phyloP scores from a whole-genome alignment of 2,329 filamentous ascomycete species.

The Fusarium concolor region DNA sequence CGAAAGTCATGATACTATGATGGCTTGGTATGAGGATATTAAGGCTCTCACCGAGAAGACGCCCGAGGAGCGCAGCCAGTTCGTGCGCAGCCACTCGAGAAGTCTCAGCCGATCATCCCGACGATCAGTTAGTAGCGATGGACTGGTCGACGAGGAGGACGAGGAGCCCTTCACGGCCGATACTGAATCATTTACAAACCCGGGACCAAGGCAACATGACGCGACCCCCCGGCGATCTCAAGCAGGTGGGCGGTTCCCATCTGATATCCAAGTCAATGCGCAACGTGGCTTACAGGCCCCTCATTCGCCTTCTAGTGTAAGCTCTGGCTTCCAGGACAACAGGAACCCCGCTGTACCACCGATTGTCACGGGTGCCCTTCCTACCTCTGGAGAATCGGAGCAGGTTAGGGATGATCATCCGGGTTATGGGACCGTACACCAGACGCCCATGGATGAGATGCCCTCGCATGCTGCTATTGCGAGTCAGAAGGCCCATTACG shows the following conservation, averaged over 20 bases:
- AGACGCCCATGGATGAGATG: slow-evolving; percentile 60
- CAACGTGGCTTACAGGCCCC: slow-evolving; percentile 83
- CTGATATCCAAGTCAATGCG: slow-evolving; percentile 85
- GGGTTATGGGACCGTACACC: slow-evolving; percentile 61
- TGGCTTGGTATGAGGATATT: slow-evolving; percentile 96
- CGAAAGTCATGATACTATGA: slow-evolving; percentile 90
- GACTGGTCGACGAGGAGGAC: slow-evolving; percentile 79
- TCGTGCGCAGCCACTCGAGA: slow-evolving; percentile 83
- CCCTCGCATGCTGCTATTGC: slow-evolving; percentile 64
- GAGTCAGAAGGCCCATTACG: slow-evolving; percentile 62
- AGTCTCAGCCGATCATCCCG: slow-evolving; percentile 77
- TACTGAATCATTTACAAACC: slow-evolving; percentile 59
- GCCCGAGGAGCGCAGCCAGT: slow-evolving; percentile 87
- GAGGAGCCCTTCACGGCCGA: slow-evolving; percentile 70
- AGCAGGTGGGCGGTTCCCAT: slow-evolving; percentile 97
- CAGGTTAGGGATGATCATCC: slow-evolving; percentile 51
- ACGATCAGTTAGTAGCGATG: slow-evolving; percentile 77
- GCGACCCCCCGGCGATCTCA: slow-evolving; percentile 74
- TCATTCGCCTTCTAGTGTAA: slow-evolving; percentile 83
- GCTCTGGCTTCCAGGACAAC: slow-evolving; percentile 67
- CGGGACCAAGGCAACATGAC: slow-evolving; percentile 62
- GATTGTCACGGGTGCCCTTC: slow-evolving; percentile 66
- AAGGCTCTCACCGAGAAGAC: slow-evolving; percentile 88
- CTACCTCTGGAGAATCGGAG: slow-evolving; percentile 45
- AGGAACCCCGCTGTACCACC: slow-evolving; percentile 70